Conservation (phyloP, 2,329 filamentous ascomycete genomes). For the Chaetothyriales sp. region DNA sequence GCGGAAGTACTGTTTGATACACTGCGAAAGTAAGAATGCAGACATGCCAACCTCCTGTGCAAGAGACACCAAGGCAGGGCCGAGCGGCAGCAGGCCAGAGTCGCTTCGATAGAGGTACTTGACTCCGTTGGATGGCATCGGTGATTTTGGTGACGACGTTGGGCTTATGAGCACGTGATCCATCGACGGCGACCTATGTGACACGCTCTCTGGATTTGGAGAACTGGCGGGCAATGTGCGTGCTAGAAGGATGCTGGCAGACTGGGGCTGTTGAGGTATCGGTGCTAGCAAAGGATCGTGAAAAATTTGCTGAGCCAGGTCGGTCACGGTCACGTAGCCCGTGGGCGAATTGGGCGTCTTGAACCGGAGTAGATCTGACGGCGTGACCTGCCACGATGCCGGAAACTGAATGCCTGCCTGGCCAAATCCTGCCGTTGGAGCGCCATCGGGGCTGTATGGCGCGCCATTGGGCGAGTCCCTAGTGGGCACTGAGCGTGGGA, state of each 20-base stretch:
- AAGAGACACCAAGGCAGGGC: constrained; percentile 11
- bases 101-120: constrained; percentile 16
- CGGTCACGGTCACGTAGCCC: constrained; percentile 17
- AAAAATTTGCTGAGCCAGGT: constrained; percentile 18
- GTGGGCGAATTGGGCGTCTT: constrained; percentile 13
- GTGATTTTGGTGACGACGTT: constrained; percentile 9
- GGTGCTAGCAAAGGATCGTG: constrained; percentile 4
- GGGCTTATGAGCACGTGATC: constrained; percentile 12
- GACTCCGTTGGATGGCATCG: constrained; percentile 11
- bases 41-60: constrained; percentile 17
- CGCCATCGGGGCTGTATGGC: constrained; percentile 9
- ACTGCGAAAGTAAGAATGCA: constrained; percentile 16
- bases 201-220: not conserved
- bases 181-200: constrained; percentile 8
- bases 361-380: constrained; percentile 15
- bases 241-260: not conserved
- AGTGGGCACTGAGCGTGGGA: constrained; percentile 14
- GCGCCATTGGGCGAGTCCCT: constrained; percentile 9
- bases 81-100: constrained; percentile 10
- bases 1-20: constrained; percentile 17
- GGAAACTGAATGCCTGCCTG: constrained; percentile 16
- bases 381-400: constrained; percentile 15
- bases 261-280: not conserved
- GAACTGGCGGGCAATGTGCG: constrained; percentile 1
- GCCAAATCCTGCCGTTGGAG: constrained; percentile 11